A percentile compares a stretch with the other conserved stretches of the same genome.
phyloP scores from a whole-genome alignment of 2,329 filamentous ascomycete species.

The Xylariales sp. region DNA sequence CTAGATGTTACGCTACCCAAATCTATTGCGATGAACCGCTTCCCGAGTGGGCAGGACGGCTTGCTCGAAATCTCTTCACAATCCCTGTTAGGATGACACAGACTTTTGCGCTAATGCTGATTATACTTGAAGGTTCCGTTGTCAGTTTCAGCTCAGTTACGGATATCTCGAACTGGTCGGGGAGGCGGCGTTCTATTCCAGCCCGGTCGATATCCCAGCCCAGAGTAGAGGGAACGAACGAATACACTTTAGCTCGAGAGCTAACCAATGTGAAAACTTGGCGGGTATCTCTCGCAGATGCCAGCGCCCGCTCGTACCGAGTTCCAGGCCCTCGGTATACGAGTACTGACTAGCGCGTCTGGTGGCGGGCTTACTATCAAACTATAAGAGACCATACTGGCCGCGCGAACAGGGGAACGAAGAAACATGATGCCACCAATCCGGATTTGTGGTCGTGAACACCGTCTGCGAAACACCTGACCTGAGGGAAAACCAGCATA shows the following conservation, averaged over 20 bases:
- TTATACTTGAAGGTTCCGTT: background rate
- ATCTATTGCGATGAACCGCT: no score
- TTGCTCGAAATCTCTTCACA: background rate
- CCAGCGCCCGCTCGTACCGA: background rate
- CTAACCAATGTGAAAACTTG: background rate
- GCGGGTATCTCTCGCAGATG: background rate
- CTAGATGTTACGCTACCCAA: no score
- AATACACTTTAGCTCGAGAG: background rate
- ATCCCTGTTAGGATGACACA: background rate
- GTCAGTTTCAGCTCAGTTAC: background rate
- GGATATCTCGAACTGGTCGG: background rate
- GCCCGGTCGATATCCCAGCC: no score
- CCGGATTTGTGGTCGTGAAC: background rate
- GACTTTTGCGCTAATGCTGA: background rate
- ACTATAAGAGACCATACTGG: slow-evolving; percentile 6
- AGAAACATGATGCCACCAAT: background rate
- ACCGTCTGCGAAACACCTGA: background rate
- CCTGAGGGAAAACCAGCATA: background rate
- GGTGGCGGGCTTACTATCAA: background rate
- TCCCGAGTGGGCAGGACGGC: no score
- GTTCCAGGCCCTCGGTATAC: background rate
- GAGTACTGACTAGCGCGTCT: slow-evolving; percentile 1
- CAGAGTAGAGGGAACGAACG: no score
- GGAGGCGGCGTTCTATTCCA: no score
- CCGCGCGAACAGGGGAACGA: background rate